Evolutionary conservation across 1,139 yeast genomes (phyloP), one percentile per base, ranked within the genome.

Genomic region (Eremothecium sinecaudum): DNA sequence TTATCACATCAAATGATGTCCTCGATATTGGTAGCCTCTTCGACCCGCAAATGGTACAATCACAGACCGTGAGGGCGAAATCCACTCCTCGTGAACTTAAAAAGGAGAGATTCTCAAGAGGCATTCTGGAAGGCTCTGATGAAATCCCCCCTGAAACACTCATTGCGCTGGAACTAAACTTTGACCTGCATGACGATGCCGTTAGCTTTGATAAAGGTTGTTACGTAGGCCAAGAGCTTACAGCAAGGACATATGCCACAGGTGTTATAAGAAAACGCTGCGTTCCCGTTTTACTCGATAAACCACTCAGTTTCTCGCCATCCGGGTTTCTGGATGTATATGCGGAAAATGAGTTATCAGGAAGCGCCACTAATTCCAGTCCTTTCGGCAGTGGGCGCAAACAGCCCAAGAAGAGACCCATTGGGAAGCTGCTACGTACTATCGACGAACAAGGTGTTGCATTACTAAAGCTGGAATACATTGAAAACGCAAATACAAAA

Each of bases 161-260:
- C 1, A 61, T 90, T 8, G 97, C 99, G 0, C 71, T 90, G 46
- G 98, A 92, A 48, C 67, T 75, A 40, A 83, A 84, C 53, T 63
- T 87, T 43, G 98, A 92, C 58, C 48, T 43, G 31, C 75, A 71
- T 48, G 73, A 74, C 62, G 79, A 82, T 46, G 94, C 95, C 1
- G 70, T 87, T 12, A 83, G 90, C 36, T 71, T 79, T 34, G 62
- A 86, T 46, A 90, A 90, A 56, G 99, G 99, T 3, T 90, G 99
- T 56, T 90, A 90, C 49, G 79, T 84, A 14, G 99, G 99, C 0
- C 98, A 90, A 57, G 99, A 90, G 54, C 65, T 90, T 36, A 87
- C 97, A 0, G 84, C 87, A 14, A 69, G 98, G 48, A 81, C 96
- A 0, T 78, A 69, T 52, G 84, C 83, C 41, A 77, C 80, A 29